Evolutionary conservation across 1,139 yeast species (phyloP).

Genomic region (Candida dubliniensis): DNA sequence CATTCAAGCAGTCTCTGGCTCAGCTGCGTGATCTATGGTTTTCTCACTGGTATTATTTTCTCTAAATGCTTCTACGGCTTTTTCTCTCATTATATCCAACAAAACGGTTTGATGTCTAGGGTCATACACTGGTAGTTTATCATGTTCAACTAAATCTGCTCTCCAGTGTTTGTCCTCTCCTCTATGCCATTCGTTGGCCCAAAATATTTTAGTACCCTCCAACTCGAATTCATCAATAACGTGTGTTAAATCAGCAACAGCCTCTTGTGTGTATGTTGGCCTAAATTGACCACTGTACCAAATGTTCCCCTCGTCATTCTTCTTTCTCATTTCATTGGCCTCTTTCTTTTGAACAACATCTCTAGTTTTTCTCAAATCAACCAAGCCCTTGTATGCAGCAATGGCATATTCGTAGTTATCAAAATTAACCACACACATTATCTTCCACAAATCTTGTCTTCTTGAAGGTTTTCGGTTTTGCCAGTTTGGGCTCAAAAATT

Average conservation of each 20-base stretch:
- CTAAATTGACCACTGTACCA: slow-evolving; percentile 88
- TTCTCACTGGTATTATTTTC: slow-evolving; percentile 17
- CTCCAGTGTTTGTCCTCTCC: slow-evolving; percentile 75
- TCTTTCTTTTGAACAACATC: slow-evolving; percentile 59
- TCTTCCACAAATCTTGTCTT: slow-evolving; percentile 87
- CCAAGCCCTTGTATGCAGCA: slow-evolving; percentile 72
- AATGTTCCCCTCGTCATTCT: slow-evolving; percentile 73
- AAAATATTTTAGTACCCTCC: slow-evolving; percentile 52
- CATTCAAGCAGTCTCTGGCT: neutral
- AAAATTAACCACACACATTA: slow-evolving; percentile 83
- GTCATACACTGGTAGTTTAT: slow-evolving; percentile 55
- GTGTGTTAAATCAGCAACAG: slow-evolving; percentile 81
- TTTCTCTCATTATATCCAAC: slow-evolving; percentile 55
- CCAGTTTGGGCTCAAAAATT: slow-evolving; percentile 82
- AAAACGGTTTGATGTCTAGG: slow-evolving; percentile 67
- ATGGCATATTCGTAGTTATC: slow-evolving; percentile 64
- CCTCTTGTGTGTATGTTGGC: slow-evolving; percentile 89
- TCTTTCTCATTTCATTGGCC: slow-evolving; percentile 68
- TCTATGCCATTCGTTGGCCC: slow-evolving; percentile 88
- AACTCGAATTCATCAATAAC: slow-evolving; percentile 64
- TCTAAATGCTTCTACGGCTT: slow-evolving; percentile 39
- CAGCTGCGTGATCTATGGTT: slow-evolving; percentile 1
- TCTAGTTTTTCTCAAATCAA: slow-evolving; percentile 70
- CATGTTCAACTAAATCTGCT: slow-evolving; percentile 54
- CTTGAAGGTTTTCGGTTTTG: slow-evolving; percentile 77